These are phyloP conservation scores for Aspergillus spinulosporus DNA, from an alignment of 2,329 filamentous ascomycete species.

Conservation along the genomic window DNA sequence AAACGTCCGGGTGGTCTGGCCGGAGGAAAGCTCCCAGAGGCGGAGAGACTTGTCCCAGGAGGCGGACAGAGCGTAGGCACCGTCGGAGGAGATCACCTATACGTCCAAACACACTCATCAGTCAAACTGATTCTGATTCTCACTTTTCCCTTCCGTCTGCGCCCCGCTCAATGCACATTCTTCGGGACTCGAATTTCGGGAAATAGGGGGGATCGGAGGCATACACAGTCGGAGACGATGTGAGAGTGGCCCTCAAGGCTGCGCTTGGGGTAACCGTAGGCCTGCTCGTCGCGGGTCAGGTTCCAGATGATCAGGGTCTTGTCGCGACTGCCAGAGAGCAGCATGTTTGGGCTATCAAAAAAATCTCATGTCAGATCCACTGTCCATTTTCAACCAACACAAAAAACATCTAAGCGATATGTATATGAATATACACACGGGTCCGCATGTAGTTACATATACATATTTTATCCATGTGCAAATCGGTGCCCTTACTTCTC, in stretches of 20 bases:
- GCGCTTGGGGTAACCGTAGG: constrained; percentile 99
- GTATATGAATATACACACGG: constrained; percentile 11
- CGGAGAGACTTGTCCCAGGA: constrained; percentile 99
- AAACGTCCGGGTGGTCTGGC: constrained; percentile 95
- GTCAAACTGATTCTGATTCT: constrained; percentile 25
- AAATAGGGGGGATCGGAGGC: constrained; percentile 46
- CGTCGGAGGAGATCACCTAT: constrained; percentile 98
- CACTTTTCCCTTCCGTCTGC: constrained; percentile 6
- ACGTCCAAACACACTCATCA: constrained; percentile 30
- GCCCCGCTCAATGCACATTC: background rate
- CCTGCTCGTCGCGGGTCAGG: constrained; percentile 95
- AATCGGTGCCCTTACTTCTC: constrained; percentile 73
- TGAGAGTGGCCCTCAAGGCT: constrained; percentile 98
- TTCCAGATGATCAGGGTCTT: constrained; percentile 99
- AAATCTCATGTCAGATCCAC: constrained; percentile 38
- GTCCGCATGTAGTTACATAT: constrained; percentile 15
- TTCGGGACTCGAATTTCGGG: constrained; percentile 6
- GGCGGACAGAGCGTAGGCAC: constrained; percentile 96
- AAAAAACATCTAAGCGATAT: constrained; percentile 16
- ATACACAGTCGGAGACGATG: constrained; percentile 99
- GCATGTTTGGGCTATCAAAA: constrained; percentile 89
- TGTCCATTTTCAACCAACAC: constrained; percentile 27
- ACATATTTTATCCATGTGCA: constrained; percentile 16
- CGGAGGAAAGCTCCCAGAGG: constrained; percentile 97
- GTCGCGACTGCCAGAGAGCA: constrained; percentile 94